Conservation (phyloP, 2,329 filamentous ascomycete genomes). For the Colletotrichum gloeosporioides region DNA sequence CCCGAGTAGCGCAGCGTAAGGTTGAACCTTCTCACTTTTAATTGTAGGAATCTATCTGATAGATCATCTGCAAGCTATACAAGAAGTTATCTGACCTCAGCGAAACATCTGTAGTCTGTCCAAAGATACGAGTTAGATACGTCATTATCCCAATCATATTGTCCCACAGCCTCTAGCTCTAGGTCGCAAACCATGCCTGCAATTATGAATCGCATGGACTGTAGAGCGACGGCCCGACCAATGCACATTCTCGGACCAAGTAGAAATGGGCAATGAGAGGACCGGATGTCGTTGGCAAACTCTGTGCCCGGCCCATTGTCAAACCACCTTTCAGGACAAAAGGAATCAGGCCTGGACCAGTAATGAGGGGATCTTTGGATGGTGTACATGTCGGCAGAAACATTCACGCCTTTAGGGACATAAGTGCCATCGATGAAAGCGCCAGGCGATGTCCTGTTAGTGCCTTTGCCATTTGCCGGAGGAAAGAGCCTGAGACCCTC, state of each 20-base stretch:
- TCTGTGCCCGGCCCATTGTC: conserved; percentile 15
- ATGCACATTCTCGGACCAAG: conserved; percentile 35
- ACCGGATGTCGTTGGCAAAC: conserved; percentile 26
- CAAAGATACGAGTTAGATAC: not conserved
- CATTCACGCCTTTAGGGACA: conserved; percentile 39
- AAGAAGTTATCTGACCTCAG: not conserved
- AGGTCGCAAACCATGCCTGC: not conserved
- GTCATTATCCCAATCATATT: not conserved
- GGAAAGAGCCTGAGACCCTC: conserved; percentile 48
- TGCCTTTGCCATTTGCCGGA: conserved; percentile 17
- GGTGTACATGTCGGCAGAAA: conserved; percentile 41
- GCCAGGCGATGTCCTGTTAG: conserved; percentile 14
- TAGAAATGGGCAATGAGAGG: conserved; percentile 32
- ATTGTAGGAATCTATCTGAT: not conserved
- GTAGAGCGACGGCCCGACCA: conserved; percentile 23
- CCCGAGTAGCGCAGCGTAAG: not conserved
- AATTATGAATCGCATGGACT: not conserved
- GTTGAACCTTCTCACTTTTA: too few relatives aligned
- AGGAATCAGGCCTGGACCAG: conserved; percentile 35
- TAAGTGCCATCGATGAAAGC: conserved; percentile 31
- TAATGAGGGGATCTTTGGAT: conserved; percentile 33
- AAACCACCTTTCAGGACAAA: conserved; percentile 38
- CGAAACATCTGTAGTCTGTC: not conserved
- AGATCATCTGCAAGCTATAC: not conserved
- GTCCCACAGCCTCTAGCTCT: not conserved